These are phyloP conservation scores for Cryptococcus hybrid DNA, from an alignment of 1,284 basidiomycete species.

Conservation along the genomic window DNA sequence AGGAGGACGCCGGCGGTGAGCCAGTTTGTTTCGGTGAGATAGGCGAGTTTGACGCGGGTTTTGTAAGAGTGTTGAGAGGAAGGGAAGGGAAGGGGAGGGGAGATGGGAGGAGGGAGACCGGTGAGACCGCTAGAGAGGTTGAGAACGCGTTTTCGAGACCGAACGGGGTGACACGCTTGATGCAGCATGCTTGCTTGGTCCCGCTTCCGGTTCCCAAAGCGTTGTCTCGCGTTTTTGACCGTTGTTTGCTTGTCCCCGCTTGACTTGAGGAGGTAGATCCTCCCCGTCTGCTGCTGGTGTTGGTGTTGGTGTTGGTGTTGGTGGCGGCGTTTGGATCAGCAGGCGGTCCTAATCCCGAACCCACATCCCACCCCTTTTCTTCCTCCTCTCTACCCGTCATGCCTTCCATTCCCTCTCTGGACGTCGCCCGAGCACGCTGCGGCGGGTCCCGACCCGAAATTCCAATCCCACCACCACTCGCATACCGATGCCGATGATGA, in stretches of 20 bases:
- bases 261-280: too few species aligned
- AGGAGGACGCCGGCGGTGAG: constrained; percentile 73
- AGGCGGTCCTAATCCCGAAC: not conserved
- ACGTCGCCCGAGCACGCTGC: too few species aligned
- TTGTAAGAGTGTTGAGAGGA: not conserved
- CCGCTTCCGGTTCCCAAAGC: too few species aligned
- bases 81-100: not conserved
- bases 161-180: constrained; percentile 12
- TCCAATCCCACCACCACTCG: too few species aligned
- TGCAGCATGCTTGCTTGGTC: not conserved
- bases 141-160: constrained; percentile 12
- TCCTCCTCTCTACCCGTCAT: too few species aligned
- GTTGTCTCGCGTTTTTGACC: too few species aligned
- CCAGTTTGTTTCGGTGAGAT: constrained; percentile 87
- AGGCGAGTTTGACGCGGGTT: constrained; percentile 65
- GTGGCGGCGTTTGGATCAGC: not conserved
- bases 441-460: too few species aligned
- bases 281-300: not conserved
- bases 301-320: not conserved
- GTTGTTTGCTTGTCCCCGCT: too few species aligned
- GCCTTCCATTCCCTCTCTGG: too few species aligned
- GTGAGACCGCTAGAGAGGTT: not conserved
- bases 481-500: too few species aligned
- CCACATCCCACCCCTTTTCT: not conserved
- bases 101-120: not conserved